A percentile compares a stretch with the other conserved stretches of the same genome.
Conservation (phyloP, 208 protist species). For the Tritrichomonas foetus region DNA sequence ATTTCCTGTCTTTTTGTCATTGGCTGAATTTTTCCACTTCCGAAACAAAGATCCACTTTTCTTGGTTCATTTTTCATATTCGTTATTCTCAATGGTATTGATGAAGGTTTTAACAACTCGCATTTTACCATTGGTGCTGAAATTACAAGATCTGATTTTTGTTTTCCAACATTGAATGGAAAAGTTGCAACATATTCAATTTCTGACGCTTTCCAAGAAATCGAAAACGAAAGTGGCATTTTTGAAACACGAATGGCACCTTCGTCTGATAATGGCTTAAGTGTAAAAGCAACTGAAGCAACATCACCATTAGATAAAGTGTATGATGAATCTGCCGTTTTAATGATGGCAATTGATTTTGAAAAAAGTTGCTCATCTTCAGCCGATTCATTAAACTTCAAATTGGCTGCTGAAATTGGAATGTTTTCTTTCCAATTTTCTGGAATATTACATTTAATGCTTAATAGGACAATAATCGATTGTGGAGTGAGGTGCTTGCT, state of each 20-base stretch:
- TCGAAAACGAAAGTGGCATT: not conserved
- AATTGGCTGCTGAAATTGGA: not conserved
- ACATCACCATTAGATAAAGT: not conserved
- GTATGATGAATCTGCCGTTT: not conserved
- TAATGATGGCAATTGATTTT: not conserved
- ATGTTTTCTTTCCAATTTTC: not conserved
- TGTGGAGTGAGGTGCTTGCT: not conserved
- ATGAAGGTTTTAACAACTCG: not conserved
- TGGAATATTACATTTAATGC: not conserved
- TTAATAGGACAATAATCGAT: not conserved
- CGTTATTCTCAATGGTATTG: not conserved
- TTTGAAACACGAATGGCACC: not conserved
- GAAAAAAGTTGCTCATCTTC: not conserved
- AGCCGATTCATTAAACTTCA: not conserved
- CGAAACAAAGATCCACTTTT: not conserved
- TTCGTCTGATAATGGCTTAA: not conserved
- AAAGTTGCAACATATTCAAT: not conserved
- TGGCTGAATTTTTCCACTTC: conserved; percentile 9
- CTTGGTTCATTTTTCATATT: not conserved
- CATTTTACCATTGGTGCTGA: not conserved
- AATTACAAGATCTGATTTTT: not conserved
- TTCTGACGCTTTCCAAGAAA: not conserved
- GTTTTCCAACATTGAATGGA: not conserved
- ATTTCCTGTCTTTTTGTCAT: not conserved
- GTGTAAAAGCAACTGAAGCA: not conserved